These are phyloP conservation scores for Diaporthe sp. DNA, from an alignment of 2,329 filamentous ascomycete genomes.

Conservation along the genomic window DNA sequence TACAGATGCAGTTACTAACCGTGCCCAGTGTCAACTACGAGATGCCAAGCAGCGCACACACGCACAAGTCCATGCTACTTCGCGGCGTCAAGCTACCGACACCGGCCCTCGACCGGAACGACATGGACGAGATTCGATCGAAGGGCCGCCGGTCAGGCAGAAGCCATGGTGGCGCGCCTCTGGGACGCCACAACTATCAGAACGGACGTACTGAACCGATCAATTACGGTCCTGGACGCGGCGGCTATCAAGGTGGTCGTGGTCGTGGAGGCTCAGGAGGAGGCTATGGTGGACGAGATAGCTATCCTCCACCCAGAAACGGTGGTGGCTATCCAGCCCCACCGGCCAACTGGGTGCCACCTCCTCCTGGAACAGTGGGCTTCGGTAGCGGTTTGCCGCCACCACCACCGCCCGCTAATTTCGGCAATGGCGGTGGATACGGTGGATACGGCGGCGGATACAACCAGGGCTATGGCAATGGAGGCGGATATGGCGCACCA, in stretches of 20 bases:
- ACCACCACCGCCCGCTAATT: conserved; percentile 58
- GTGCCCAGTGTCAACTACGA: conserved; percentile 82
- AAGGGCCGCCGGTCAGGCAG: conserved; percentile 77
- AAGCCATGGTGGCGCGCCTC: conserved; percentile 77
- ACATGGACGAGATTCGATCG: conserved; percentile 80
- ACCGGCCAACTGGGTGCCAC: conserved; percentile 57
- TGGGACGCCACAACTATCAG: conserved; percentile 55
- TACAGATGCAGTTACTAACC: conserved; percentile 48
- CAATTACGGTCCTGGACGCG: conserved; percentile 62
- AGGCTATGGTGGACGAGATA: conserved; percentile 39
- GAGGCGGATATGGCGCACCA: conserved; percentile 37
- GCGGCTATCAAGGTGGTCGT: conserved; percentile 41
- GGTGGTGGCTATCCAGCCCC: conserved; percentile 46
- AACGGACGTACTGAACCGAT: conserved; percentile 62
- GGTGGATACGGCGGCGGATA: conserved; percentile 39
- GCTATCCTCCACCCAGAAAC: conserved; percentile 41
- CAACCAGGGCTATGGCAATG: conserved; percentile 37
- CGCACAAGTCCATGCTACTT: conserved; percentile 95
- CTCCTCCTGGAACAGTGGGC: conserved; percentile 59
- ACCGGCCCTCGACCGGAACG: conserved; percentile 80
- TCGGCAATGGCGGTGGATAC: conserved; percentile 40
- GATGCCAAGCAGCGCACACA: conserved; percentile 78
- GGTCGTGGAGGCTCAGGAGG: conserved; percentile 38
- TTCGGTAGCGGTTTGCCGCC: conserved; percentile 61
- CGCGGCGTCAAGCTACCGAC: conserved; percentile 82